Base-by-base conservation (phyloP, 2,329 filamentous ascomycete species). In the Clarireedia hainanense region DNA sequence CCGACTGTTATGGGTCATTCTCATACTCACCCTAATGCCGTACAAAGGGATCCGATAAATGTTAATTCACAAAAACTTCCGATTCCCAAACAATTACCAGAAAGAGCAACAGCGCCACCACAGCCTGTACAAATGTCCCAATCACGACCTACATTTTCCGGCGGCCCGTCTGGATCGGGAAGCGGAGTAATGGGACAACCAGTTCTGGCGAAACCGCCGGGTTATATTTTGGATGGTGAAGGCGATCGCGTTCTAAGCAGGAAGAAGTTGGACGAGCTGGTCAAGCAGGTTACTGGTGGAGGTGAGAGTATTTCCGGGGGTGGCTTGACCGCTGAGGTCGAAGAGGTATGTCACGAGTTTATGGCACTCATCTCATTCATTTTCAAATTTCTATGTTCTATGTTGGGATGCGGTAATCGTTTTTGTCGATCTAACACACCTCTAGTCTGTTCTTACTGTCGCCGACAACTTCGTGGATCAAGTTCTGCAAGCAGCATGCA, bases 391-490 rank as follows among this genome's bases (percentile, higher is more conserved):
- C 24, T 12, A 6, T 12, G 6, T 23, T 26, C 20, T 42, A 14
- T 20, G 14, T 42, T 20, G 15, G 7, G 6, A 42, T 42, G 5
- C 39, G 20, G 20, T 20, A 20, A 20, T 20, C 20, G 20, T 20
- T 20, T 20, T 20, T 20, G 20, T 20, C 20, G 17, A n/a, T 20
- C 17, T 42, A 7, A 39, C n/a, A 9, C 24, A 34, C 6, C 20
- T 14, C 24, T 64, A 95, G 89, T 89, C 88, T 50, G 85, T 97
- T 52, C 83, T 97, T 49, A 85, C 84, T 67, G 83, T 96, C 65
- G 91, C 92, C 17, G 94, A 99, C 69, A 89, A 92, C 60, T 99
- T 99, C 67, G 86, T 99, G 57, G 94, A 99, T 71, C 89, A 87
- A 63, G 88, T 99, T 42, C 83, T 96, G 49, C 85, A 89, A 65